Evolutionary conservation across 2,329 filamentous ascomycete species (phyloP).

Genomic region (Capronia epimyces): DNA sequence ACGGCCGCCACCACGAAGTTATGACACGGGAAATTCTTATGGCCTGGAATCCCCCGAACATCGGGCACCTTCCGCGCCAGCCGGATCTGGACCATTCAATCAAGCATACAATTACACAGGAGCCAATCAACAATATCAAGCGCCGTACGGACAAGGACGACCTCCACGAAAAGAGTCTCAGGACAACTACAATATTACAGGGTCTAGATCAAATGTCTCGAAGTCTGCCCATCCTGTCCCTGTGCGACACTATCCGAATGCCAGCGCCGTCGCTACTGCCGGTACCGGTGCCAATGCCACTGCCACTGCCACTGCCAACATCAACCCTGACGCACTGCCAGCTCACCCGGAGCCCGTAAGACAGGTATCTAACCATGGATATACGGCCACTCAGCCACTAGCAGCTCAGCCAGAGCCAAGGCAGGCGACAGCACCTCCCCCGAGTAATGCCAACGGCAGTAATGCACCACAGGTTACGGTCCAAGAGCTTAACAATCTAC

Average conservation of each 20-base stretch:
- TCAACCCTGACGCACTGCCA: conserved; percentile 52
- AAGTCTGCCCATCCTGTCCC: conserved; percentile 25
- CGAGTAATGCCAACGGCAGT: background rate
- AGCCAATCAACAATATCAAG: conserved; percentile 16
- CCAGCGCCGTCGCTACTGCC: background rate
- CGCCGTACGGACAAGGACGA: conserved; percentile 20
- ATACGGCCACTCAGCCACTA: conserved; percentile 7
- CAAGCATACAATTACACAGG: conserved; percentile 25
- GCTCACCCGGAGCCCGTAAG: conserved; percentile 53
- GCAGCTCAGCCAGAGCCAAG: conserved; percentile 4
- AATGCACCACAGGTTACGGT: conserved; percentile 56
- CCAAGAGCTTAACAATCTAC: conserved; percentile 70
- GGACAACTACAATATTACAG: conserved; percentile 17
- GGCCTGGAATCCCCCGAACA: conserved; percentile 8
- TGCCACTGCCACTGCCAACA: conserved; percentile 20
- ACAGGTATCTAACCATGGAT: conserved; percentile 37
- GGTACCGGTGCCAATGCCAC: background rate
- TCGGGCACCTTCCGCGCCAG: conserved; percentile 12
- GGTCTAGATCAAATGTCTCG: conserved; percentile 7
- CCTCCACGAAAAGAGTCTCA: conserved; percentile 15
- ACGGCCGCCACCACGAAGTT: conserved; percentile 12
- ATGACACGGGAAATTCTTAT: conserved; percentile 16
- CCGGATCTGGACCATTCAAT: conserved; percentile 16
- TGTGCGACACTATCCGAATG: conserved; percentile 19
- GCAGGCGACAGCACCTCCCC: background rate